Evolutionary conservation across 495 filamentous ascomycete species (phyloP), one percentile per base, ranked within the genome.

Genomic region (Cercophora scortea): DNA sequence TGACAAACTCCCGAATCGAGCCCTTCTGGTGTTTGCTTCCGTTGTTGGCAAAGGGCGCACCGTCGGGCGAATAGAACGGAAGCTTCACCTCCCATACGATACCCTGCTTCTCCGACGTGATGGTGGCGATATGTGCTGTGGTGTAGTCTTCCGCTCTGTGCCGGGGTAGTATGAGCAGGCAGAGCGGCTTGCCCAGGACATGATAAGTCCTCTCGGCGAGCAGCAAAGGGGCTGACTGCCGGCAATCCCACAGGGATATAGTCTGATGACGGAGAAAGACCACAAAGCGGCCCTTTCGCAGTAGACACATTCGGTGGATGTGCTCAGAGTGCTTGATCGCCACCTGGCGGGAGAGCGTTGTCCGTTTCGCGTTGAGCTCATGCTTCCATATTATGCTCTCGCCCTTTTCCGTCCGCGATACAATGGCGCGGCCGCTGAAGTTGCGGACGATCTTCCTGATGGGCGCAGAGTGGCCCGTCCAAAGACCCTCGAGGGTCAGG

Each of bases 371-470:
- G 52, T 68, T 58, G 41, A 72, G 68, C 51, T 64, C 55, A 54
- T 95, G 89, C 46, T 76, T 82, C 92, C 92, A 97, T 15, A 96
- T 80, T 54, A 90, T 80, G 25, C 85, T 83, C 67, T 94, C 84
- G 57, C 89, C 85, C 19, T 87, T 73, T 50, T 84, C 76, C 0
- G 92, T 94, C 32, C 89, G 76, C 8, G 92, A 95, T 32, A 94
- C 78, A 32, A 95, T 74, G 11, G 87, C 87, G 53, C 83, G 75
- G 6, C 92, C 92, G 58, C 83, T 84, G 10, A 82, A 84, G 59
- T 89, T 94, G 45, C 90, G 81, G 35, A 93, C 83, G 48, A 96
- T 85, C 60, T 92, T 94, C 55, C 87, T 84, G 56, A 96, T 81
- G 0, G 86, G 75, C 11, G 77, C 78, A 51, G 84, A 87, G 73